These are phyloP conservation scores for Tylopilus intermedius DNA, from an alignment of 768 basidiomycete species.

Conservation along the genomic window DNA sequence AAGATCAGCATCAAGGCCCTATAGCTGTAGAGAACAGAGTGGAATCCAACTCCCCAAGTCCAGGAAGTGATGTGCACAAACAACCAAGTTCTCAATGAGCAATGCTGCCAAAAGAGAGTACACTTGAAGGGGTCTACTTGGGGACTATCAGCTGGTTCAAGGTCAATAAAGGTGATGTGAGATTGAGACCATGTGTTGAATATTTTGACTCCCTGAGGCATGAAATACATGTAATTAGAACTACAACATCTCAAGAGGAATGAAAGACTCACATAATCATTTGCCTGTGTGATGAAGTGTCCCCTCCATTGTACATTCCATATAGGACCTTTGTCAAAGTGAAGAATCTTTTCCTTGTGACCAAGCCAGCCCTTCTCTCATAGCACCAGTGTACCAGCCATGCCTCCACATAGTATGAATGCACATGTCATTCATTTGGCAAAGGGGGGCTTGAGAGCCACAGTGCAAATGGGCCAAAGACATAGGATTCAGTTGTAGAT, in stretches of 20 bases:
- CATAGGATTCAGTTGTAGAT: constrained; percentile 72
- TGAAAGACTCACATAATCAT: constrained; percentile 62
- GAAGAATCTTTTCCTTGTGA: constrained; percentile 81
- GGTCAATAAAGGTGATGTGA: constrained; percentile 81
- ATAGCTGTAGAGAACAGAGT: too few species aligned
- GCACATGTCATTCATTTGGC: constrained; percentile 70
- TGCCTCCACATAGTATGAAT: constrained; percentile 80
- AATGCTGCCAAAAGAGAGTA: constrained; percentile 85
- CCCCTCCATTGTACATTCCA: constrained; percentile 89
- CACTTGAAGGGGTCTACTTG: constrained; percentile 94
- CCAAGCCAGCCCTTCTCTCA: constrained; percentile 97
- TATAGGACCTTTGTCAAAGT: constrained; percentile 87
- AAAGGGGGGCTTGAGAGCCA: constrained; percentile 89
- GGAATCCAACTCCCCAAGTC: too few species aligned
- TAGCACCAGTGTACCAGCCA: constrained; percentile 78
- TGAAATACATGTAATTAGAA: neutral
- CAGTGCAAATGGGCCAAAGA: constrained; percentile 83
- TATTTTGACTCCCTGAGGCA: constrained; percentile 82
- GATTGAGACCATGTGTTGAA: constrained; percentile 78
- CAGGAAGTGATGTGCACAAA: too few species aligned
- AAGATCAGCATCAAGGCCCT: too few species aligned
- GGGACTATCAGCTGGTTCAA: constrained; percentile 67
- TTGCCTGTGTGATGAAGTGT: constrained; percentile 91
- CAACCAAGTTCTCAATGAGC: constrained; percentile 47
- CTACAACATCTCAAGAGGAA: neutral